Percentiles rank a stretch among this genome's conserved stretches.
These are phyloP conservation scores for Ustilago lituana DNA, from an alignment of 1,284 basidiomycete species.

Conservation along the genomic window DNA sequence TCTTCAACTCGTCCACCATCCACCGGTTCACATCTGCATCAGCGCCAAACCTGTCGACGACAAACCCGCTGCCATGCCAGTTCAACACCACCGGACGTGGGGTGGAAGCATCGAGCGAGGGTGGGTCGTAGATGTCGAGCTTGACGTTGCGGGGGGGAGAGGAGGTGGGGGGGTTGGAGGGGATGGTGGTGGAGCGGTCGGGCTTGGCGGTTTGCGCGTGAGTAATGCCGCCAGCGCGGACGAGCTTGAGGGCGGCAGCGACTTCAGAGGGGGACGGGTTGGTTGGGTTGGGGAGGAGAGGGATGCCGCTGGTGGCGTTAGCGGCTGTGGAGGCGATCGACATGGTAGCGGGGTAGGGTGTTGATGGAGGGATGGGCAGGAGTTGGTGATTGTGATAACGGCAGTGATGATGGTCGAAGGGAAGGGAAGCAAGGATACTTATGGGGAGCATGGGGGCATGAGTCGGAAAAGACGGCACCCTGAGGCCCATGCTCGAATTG, in stretches of 20 bases:
- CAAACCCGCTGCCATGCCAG: constrained; percentile 41
- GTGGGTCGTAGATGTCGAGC: constrained; percentile 25
- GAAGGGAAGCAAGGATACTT: background rate
- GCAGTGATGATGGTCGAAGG: background rate
- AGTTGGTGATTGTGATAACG: background rate
- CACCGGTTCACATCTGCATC: constrained; percentile 31
- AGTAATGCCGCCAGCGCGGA: constrained; percentile 24
- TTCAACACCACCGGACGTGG: constrained; percentile 32
- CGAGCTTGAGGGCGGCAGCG: constrained; percentile 21
- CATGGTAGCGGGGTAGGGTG: constrained; percentile 1
- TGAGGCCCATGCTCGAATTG: too few species aligned
- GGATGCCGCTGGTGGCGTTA: constrained; percentile 20
- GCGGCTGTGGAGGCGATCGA: constrained; percentile 16
- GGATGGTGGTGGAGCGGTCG: constrained; percentile 11
- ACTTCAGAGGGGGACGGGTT: constrained; percentile 20
- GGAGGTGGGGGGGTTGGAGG: constrained; percentile 7
- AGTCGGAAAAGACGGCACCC: too few species aligned
- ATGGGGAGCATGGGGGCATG: too few species aligned
- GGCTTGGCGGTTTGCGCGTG: constrained; percentile 21
- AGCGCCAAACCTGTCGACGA: constrained; percentile 28
- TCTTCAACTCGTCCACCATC: constrained; percentile 21
- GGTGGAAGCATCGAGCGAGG: background rate
- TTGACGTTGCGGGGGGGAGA: constrained; percentile 20
- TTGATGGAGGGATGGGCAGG: background rate
- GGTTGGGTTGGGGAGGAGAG: constrained; percentile 24